These are phyloP conservation scores for Apophysomyces variabilis DNA, from an alignment of 371 early-diverging fungal genomes.

Conservation along the genomic window DNA sequence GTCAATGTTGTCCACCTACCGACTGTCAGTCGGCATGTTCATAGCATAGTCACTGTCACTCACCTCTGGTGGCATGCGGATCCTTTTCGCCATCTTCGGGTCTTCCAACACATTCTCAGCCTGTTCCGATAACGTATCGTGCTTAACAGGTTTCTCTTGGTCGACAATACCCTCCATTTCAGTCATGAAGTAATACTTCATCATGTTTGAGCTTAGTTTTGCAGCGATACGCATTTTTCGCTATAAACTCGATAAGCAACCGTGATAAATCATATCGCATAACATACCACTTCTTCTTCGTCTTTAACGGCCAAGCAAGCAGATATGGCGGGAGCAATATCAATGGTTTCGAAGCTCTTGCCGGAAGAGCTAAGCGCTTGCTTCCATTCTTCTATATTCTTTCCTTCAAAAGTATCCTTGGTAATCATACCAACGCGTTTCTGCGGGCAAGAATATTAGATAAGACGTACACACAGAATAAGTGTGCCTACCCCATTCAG, in stretches of 20 bases:
- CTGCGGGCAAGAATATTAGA: conserved; percentile 32
- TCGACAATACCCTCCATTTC: conserved; percentile 89
- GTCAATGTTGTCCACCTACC: conserved; percentile 37
- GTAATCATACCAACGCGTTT: conserved; percentile 77
- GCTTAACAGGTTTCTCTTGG: conserved; percentile 84
- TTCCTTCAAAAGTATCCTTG: conserved; percentile 82
- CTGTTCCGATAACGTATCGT: conserved; percentile 82
- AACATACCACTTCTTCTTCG: conserved; percentile 79
- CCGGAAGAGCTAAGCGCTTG: conserved; percentile 55
- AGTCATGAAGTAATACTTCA: conserved; percentile 86
- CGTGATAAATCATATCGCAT: neutral
- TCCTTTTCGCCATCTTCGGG: conserved; percentile 65
- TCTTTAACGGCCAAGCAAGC: conserved; percentile 87
- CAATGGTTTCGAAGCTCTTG: conserved; percentile 65
- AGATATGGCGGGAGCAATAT: conserved; percentile 78
- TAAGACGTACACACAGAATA: neutral
- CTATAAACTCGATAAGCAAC: conserved; percentile 38
- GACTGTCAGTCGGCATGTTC: neutral
- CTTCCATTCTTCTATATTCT: conserved; percentile 82
- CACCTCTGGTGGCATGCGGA: conserved; percentile 75
- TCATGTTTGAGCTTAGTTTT: conserved; percentile 71
- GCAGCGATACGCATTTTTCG: conserved; percentile 75
- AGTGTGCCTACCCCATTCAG: conserved; percentile 35
- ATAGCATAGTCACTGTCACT: neutral
- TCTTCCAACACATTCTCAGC: conserved; percentile 76